Percentiles rank a stretch among this genome's conserved stretches.
Conservation (phyloP, 2,329 filamentous ascomycete species). For the Phoma herbarum region DNA sequence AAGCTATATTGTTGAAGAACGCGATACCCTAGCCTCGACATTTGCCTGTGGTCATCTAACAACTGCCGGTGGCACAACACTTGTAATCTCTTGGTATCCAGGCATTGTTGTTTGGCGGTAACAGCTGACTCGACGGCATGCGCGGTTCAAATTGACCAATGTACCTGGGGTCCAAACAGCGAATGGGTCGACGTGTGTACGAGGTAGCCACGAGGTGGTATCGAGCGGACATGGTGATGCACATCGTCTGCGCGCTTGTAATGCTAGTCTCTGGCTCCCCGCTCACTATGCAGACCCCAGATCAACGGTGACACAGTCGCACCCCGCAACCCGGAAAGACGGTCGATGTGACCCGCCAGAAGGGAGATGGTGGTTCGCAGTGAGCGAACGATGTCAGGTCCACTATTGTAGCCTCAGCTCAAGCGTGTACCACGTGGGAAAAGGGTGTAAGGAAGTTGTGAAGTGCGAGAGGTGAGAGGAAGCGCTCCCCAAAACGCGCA, state of each 20-base stretch:
- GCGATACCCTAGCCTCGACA: background rate
- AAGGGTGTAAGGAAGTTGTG: background rate
- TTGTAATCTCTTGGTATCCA: background rate
- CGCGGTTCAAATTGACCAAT: background rate
- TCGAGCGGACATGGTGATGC: background rate
- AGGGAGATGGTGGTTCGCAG: background rate
- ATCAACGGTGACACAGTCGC: background rate
- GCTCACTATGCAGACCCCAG: constrained; percentile 1
- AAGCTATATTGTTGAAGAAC: background rate
- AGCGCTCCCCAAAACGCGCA: background rate
- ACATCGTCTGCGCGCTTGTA: background rate
- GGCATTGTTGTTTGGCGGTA: background rate
- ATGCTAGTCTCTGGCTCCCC: background rate
- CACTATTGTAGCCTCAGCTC: background rate
- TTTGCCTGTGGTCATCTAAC: background rate
- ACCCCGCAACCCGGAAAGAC: background rate
- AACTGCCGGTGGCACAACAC: background rate
- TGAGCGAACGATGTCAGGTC: background rate
- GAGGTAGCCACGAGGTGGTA: constrained; percentile 1
- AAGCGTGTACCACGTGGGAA: constrained; percentile 3
- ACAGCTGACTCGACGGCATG: background rate
- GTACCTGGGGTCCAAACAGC: background rate
- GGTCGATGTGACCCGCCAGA: background rate
- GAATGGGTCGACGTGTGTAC: background rate
- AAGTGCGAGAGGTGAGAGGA: background rate